Evolutionary conservation across 75 land plant species (phyloP).

Genomic region (Pinus taeda): DNA sequence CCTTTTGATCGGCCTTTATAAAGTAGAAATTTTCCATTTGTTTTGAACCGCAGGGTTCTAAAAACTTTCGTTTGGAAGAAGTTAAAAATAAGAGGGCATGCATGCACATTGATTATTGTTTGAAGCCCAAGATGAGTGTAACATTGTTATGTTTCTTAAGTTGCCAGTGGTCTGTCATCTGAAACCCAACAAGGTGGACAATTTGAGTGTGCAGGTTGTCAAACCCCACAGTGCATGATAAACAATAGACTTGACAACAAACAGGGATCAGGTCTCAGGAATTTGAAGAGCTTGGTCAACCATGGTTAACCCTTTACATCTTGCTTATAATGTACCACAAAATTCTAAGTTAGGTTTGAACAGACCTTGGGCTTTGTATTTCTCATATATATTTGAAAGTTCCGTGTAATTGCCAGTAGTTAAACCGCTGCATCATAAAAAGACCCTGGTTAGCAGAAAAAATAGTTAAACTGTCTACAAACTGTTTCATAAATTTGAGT

Average conservation of each 20-base stretch:
- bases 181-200: neutral
- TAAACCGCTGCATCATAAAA: constrained; percentile 59
- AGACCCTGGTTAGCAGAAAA: neutral
- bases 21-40: neutral
- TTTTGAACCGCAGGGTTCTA: neutral
- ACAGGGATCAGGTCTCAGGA: neutral
- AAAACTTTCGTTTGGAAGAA: neutral
- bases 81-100: neutral
- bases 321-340: neutral
- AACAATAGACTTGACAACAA: neutral
- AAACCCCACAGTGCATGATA: neutral
- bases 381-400: constrained; percentile 68
- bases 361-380: constrained; percentile 75
- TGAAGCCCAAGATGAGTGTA: neutral
- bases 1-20: neutral
- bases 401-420: constrained; percentile 77
- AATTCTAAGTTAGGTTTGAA: neutral
- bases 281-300: neutral
- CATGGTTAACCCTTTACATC: neutral
- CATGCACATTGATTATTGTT: neutral
- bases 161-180: neutral
- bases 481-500: neutral
- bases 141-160: neutral
- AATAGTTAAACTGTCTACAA: neutral
- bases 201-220: neutral